These are phyloP conservation scores for Amanita inopinata DNA, from an alignment of 768 basidiomycete genomes.

Conservation along the genomic window DNA sequence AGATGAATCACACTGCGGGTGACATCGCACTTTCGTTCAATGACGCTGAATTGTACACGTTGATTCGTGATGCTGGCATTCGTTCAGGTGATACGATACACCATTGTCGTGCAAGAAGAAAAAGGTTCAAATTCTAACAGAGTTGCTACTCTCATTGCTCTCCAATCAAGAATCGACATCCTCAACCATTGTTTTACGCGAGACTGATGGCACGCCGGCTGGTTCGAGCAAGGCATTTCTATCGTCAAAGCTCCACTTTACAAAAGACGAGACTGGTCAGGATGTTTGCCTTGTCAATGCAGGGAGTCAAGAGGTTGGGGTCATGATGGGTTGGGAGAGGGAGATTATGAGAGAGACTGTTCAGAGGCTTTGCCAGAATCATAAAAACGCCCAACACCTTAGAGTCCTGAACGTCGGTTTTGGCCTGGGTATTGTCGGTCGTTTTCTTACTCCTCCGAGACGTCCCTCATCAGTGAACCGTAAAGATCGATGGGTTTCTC, in stretches of 20 bases:
- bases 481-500: slow-evolving; percentile 76
- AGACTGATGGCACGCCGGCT: slow-evolving; percentile 45
- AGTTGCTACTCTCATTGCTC: slow-evolving; percentile 61
- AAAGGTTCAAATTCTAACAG: slow-evolving; percentile 23
- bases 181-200: slow-evolving; percentile 32
- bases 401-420: slow-evolving; percentile 88
- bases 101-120: background rate
- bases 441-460: slow-evolving; percentile 3
- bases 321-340: slow-evolving; percentile 99
- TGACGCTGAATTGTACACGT: slow-evolving; percentile 57
- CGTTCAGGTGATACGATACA: slow-evolving; percentile 57
- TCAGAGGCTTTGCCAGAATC: slow-evolving; percentile 42
- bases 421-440: slow-evolving; percentile 80
- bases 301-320: slow-evolving; percentile 75
- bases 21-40: slow-evolving; percentile 88
- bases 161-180: slow-evolving; percentile 32
- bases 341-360: slow-evolving; percentile 84
- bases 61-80: slow-evolving; percentile 88
- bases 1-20: slow-evolving; percentile 72
- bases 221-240: slow-evolving; percentile 66
- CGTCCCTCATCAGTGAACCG: slow-evolving; percentile 3
- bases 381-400: slow-evolving; percentile 39
- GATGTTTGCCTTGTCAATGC: slow-evolving; percentile 68
- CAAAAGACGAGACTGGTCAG: slow-evolving; percentile 62
- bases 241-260: slow-evolving; percentile 56